Evolutionary conservation across 1,139 yeast genomes (phyloP).

Genomic region (Sugiyamaella paludigena): DNA sequence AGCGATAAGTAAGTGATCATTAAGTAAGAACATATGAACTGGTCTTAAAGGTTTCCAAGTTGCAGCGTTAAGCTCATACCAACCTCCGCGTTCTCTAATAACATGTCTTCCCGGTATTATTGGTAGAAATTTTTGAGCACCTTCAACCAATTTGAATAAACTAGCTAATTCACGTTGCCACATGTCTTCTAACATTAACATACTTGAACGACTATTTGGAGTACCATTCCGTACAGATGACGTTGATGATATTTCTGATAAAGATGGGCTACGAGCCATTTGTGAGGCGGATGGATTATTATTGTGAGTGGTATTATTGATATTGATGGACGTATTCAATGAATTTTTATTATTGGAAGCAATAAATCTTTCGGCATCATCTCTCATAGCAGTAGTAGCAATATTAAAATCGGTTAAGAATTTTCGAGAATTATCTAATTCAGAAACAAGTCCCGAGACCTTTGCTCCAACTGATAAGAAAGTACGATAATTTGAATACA

Average conservation of each 20-base stretch:
- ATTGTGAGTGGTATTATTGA: not conserved
- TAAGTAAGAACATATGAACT: constrained; percentile 71
- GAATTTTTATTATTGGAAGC: not conserved
- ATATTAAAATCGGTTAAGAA: constrained; percentile 61
- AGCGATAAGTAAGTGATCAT: constrained; percentile 76
- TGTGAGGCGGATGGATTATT: not conserved
- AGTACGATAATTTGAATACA: constrained; percentile 70
- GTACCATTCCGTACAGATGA: not conserved
- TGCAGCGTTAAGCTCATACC: constrained; percentile 85
- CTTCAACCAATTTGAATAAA: constrained; percentile 81
- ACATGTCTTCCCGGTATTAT: constrained; percentile 81
- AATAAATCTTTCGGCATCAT: constrained; percentile 53
- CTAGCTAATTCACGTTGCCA: constrained; percentile 77
- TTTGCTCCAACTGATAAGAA: constrained; percentile 68
- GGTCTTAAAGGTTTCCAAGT: constrained; percentile 82
- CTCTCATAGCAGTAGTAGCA: constrained; percentile 63
- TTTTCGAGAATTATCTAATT: constrained; percentile 58
- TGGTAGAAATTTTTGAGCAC: constrained; percentile 79
- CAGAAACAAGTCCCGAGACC: constrained; percentile 60
- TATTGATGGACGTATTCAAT: not conserved
- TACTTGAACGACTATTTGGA: constrained; percentile 57
- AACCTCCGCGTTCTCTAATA: constrained; percentile 73
- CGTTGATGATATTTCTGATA: not conserved
- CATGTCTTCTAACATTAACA: constrained; percentile 69
- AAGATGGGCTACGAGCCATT: not conserved